phyloP scores from a whole-genome alignment of 2,329 filamentous ascomycete species.

The Rutstroemia sp. region DNA sequence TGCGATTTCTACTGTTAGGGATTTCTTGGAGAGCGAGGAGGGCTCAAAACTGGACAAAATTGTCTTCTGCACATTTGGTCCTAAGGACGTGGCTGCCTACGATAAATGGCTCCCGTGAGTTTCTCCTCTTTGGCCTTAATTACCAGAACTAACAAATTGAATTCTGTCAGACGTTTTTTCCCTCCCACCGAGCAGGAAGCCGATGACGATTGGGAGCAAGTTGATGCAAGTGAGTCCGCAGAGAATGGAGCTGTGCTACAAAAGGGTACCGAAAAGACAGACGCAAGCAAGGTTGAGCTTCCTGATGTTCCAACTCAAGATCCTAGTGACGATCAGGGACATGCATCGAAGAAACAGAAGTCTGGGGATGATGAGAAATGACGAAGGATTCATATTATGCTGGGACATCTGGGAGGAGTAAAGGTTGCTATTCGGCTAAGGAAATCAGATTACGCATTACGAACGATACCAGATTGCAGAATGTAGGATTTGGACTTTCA shows the following conservation, averaged over 20 bases:
- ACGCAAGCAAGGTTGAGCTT: conserved; percentile 25
- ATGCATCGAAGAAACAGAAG: conserved; percentile 31
- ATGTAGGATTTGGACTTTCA: background rate
- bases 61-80: conserved; percentile 77
- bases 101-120: conserved; percentile 65
- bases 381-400: background rate
- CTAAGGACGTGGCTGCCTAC: conserved; percentile 72
- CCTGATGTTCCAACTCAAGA: conserved; percentile 33
- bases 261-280: conserved; percentile 11
- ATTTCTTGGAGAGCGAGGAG: conserved; percentile 43
- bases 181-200: conserved; percentile 34
- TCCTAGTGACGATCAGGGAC: conserved; percentile 26
- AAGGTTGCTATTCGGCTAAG: background rate
- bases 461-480: background rate
- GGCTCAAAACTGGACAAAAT: conserved; percentile 57
- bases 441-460: background rate
- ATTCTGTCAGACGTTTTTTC: conserved; percentile 37
- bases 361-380: conserved; percentile 16
- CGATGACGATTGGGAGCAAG: conserved; percentile 23
- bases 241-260: conserved; percentile 18
- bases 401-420: background rate
- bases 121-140: conserved; percentile 3
- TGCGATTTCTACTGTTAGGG: conserved; percentile 53
- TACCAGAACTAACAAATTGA: background rate
- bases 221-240: conserved; percentile 21